These are phyloP conservation scores for Simmondsia chinensis DNA, from an alignment of 148 eudicot species.

Conservation along the genomic window DNA sequence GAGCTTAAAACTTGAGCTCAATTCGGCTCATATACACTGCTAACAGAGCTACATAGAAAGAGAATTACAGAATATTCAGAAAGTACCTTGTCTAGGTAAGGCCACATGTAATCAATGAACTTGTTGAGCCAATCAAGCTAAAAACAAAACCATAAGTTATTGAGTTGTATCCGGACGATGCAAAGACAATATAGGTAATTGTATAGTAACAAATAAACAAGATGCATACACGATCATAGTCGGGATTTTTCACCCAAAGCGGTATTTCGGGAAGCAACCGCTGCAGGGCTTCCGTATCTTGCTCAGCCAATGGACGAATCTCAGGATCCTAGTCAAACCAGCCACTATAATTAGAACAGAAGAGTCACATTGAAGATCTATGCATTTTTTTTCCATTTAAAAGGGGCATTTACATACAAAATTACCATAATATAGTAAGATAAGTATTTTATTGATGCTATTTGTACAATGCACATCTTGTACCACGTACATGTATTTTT, in stretches of 20 bases:
- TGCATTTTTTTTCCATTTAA: background rate
- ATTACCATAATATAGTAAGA: background rate
- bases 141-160: constrained; percentile 1
- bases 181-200: background rate
- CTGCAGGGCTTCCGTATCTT: constrained; percentile 53
- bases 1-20: no score
- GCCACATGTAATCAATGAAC: constrained; percentile 78
- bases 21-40: no score
- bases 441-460: no score
- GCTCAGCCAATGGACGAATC: constrained; percentile 64
- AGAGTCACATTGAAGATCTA: no score
- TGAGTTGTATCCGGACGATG: no score
- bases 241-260: constrained; percentile 83
- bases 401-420: background rate
- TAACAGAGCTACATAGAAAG: no score
- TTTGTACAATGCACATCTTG: no score
- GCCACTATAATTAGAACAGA: background rate
- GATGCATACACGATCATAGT: constrained; percentile 73
- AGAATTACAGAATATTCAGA: background rate
- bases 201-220: background rate
- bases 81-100: constrained; percentile 78
- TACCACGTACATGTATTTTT: no score
- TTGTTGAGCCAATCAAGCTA: constrained; percentile 91
- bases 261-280: constrained; percentile 79
- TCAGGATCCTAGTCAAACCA: constrained; percentile 51